Percentiles rank a stretch among this genome's conserved stretches.
phyloP scores from a whole-genome alignment of 768 basidiomycete species.

The Dentipellis fragilis region DNA sequence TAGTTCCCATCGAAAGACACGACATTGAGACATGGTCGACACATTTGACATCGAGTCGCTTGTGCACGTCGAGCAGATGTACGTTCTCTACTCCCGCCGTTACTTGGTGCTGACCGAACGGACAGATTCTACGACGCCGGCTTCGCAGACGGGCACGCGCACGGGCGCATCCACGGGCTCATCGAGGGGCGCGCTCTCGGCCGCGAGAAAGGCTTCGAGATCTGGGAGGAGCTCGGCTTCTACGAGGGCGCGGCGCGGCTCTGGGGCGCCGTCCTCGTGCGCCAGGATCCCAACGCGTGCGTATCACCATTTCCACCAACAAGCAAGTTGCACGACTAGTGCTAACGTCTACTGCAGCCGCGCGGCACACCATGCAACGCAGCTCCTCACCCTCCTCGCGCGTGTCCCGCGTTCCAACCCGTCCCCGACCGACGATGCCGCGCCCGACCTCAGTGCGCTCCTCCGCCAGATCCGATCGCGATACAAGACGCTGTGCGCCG shows the following conservation, averaged over 20 bases:
- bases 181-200: conserved; percentile 89
- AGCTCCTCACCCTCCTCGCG: conserved; percentile 60
- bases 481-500: conserved; percentile 80
- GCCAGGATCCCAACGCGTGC: conserved; percentile 35
- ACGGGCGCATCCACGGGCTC: conserved; percentile 82
- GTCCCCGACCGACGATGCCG: conserved; percentile 29
- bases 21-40: conserved; percentile 3
- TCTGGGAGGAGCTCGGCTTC: conserved; percentile 96
- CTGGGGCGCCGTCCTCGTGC: conserved; percentile 46
- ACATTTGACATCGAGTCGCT: conserved; percentile 22
- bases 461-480: conserved; percentile 80
- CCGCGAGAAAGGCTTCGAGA: conserved; percentile 83
- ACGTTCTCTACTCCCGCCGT: not conserved
- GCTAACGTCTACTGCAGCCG: conserved; percentile 30
- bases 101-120: not conserved
- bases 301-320: conserved; percentile 14
- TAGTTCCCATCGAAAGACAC: no score
- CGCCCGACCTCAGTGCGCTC: conserved; percentile 65
- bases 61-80: conserved; percentile 22
- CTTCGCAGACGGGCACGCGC: conserved; percentile 66
- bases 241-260: conserved; percentile 78
- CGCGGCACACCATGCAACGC: conserved; percentile 48
- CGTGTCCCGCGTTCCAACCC: conserved; percentile 78
- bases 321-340: not conserved
- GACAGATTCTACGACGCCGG: conserved; percentile 74